These are phyloP conservation scores for Aureobasidium lini DNA, from an alignment of 2,329 filamentous ascomycete species.

Conservation along the genomic window DNA sequence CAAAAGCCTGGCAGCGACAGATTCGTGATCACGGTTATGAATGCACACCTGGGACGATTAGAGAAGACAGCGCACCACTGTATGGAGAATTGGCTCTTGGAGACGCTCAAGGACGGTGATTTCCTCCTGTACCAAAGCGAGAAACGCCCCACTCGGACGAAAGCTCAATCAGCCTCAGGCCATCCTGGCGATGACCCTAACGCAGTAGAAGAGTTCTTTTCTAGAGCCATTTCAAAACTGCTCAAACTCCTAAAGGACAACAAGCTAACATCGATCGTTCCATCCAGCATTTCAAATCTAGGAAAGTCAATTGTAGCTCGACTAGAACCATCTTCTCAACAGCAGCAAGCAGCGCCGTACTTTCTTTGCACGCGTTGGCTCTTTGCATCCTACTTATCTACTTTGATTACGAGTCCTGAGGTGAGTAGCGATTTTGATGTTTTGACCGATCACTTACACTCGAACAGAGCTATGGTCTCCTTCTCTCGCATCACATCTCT, in stretches of 20 bases:
- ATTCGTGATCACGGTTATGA: slow-evolving; percentile 75
- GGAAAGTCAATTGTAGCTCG: slow-evolving; percentile 76
- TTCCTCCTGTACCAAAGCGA: slow-evolving; percentile 83
- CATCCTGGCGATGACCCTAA: slow-evolving; percentile 67
- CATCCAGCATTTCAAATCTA: slow-evolving; percentile 74
- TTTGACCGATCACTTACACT: slow-evolving; percentile 25
- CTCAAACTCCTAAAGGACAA: slow-evolving; percentile 83
- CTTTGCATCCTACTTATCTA: slow-evolving; percentile 78
- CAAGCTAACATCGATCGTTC: slow-evolving; percentile 69
- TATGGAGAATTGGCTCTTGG: slow-evolving; percentile 91
- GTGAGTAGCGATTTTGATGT: slow-evolving; percentile 36
- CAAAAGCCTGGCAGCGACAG: slow-evolving; percentile 70
- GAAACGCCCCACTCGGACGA: slow-evolving; percentile 60
- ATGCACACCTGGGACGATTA: slow-evolving; percentile 77
- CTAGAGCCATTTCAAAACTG: slow-evolving; percentile 68
- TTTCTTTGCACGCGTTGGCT: slow-evolving; percentile 90
- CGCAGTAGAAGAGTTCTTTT: slow-evolving; percentile 81
- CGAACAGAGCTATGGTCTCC: slow-evolving; percentile 49
- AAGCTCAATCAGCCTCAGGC: slow-evolving; percentile 64
- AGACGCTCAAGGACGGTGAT: slow-evolving; percentile 84
- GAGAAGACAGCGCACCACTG: slow-evolving; percentile 86
- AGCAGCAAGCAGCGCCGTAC: slow-evolving; percentile 62
- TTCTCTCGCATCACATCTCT: slow-evolving; percentile 86
- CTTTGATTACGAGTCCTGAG: slow-evolving; percentile 83
- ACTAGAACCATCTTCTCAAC: slow-evolving; percentile 53